Evolutionary conservation across 2,329 filamentous ascomycete species (phyloP), one percentile per base, ranked within the genome.

Genomic region (Xylaria multiplex): DNA sequence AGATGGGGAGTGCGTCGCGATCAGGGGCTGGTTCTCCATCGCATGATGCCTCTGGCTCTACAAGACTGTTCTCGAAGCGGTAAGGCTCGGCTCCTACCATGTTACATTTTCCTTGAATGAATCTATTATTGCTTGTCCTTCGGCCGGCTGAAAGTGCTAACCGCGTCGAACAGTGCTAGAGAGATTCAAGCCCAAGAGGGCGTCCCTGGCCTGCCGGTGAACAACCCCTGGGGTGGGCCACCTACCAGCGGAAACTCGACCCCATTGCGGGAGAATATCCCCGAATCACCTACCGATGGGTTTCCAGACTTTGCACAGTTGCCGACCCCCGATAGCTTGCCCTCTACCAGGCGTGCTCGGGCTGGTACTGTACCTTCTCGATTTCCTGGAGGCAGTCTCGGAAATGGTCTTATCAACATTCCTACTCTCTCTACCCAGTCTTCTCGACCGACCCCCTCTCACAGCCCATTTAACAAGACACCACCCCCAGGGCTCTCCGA

Each of bases 171-270:
- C 13, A 97, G 95, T 77, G 94, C 96, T 71, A 88, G 96, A 79
- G 96, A 99, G 80, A 97, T 98, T 69, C 95, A 98, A 82, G 94
- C 94, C 61, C 94, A 97, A 82, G 95, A 98, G 86, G 94, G 94
- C 58, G 85, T 97, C 56, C 82, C 84, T 77, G 90, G 85, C 76
- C 85, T 87, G 75, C 85, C 84, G 79, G 80, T 90, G 59, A 88
- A 24, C 13, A 70, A 90, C 76, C 90, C 91, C 49, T 98, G 96
- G 96, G 93, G 93, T 85, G 95, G 96, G 11, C 95, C 96, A 71
- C 95, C 96, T 55, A 97, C 95, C 62, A 97, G 95, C 78, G 96
- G 95, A 71, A 95, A 97, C 79, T 97, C 95, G 22, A 97, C 95
- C 48, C 96, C 96, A 72, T 87, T 99, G 58, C 93, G 96, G 76